Conservation (phyloP, 179 eudicot species). For the Beta macrorhiza region DNA sequence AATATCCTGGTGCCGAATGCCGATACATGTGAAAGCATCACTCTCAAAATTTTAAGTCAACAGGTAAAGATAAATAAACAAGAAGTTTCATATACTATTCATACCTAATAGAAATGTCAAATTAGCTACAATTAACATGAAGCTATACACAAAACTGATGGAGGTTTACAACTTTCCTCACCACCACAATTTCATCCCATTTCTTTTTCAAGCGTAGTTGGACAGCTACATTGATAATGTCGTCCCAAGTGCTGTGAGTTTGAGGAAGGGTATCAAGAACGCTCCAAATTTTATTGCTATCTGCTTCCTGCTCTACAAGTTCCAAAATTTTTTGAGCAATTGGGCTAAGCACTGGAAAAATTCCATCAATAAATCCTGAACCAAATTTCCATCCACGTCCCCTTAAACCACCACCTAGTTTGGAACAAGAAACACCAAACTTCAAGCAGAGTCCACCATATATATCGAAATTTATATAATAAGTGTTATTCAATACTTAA, state of each 20-base stretch:
- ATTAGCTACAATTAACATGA: not conserved
- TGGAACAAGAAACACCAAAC: not conserved
- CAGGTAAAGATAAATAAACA: not conserved
- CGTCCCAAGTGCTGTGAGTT: slow-evolving; percentile 77
- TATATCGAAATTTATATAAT: not conserved
- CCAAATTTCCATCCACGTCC: slow-evolving; percentile 92
- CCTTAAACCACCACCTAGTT: slow-evolving; percentile 71
- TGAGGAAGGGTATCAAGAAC: slow-evolving; percentile 62
- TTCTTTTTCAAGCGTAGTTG: slow-evolving; percentile 68
- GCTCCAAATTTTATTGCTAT: slow-evolving; percentile 49
- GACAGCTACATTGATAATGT: slow-evolving; percentile 60
- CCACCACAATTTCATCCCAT: slow-evolving; percentile 71
- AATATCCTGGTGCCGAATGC: not conserved
- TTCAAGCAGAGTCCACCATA: not conserved
- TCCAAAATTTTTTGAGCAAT: slow-evolving; percentile 56
- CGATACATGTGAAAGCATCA: not conserved
- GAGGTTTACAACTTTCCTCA: slow-evolving; percentile 24
- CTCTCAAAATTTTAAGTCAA: not conserved
- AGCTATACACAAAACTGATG: not conserved
- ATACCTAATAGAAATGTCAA: not conserved
- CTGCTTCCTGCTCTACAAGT: slow-evolving; percentile 54
- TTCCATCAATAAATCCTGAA: slow-evolving; percentile 85
- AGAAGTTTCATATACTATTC: not conserved
- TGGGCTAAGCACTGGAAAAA: slow-evolving; percentile 84
- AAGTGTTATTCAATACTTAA: not conserved